Conservation (phyloP, 345 rosid species). For the Pistacia vera region DNA sequence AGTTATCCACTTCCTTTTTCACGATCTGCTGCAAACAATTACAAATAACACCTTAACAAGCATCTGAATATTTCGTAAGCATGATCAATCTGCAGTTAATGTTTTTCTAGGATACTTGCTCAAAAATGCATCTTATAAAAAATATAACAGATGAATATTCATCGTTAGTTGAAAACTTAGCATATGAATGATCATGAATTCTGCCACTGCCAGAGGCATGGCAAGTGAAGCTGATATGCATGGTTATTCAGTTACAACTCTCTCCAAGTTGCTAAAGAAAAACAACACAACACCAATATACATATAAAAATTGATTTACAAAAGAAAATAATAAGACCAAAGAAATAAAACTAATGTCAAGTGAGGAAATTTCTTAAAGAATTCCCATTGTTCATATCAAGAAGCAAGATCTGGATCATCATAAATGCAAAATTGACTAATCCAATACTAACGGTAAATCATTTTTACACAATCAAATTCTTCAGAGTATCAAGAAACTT, state of each 20-base stretch:
- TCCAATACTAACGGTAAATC: not conserved
- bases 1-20: not conserved
- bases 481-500: not conserved
- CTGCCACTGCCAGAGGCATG: no score
- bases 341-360: not conserved
- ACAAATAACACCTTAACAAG: not conserved
- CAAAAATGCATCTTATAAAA: not conserved
- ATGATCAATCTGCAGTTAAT: not conserved
- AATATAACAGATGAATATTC: not conserved
- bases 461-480: not conserved
- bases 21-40: not conserved
- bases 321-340: no score
- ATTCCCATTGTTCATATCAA: not conserved
- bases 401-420: not conserved
- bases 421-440: not conserved
- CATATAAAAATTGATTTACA: no score
- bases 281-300: no score
- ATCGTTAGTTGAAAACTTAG: not conserved
- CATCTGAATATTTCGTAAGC: not conserved
- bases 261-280: no score
- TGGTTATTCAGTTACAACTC: no score
- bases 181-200: not conserved
- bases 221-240: no score
- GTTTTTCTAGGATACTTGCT: not conserved
- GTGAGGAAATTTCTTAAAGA: not conserved